phyloP scores from a whole-genome alignment of 2,329 filamentous ascomycete species.

The Penicillium sp. region DNA sequence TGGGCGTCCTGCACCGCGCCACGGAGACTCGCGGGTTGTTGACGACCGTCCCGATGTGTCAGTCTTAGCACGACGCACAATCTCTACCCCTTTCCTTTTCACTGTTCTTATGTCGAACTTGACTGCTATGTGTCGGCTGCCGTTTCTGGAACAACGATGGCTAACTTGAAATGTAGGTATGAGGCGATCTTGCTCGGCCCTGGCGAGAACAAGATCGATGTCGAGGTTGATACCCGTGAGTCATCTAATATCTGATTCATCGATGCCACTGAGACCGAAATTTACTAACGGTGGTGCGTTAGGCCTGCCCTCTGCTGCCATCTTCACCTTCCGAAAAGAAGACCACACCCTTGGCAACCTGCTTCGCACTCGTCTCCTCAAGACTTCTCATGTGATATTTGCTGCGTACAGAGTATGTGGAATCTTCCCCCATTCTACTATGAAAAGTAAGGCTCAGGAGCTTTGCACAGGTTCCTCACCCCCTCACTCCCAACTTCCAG shows the following conservation, averaged over 20 bases:
- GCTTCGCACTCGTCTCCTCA: constrained; percentile 78
- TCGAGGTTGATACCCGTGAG: constrained; percentile 84
- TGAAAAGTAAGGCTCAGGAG: not conserved
- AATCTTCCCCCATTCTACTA: not conserved
- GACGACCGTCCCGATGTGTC: constrained; percentile 19
- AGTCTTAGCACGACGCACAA: constrained; percentile 9
- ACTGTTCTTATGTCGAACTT: not conserved
- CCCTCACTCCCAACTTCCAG: constrained; percentile 55
- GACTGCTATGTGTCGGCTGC: not conserved
- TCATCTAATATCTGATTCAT: constrained; percentile 15
- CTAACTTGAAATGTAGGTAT: constrained; percentile 59
- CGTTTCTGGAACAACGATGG: no score
- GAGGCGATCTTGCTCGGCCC: constrained; percentile 86
- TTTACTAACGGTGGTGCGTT: constrained; percentile 8
- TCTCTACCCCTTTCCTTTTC: not conserved
- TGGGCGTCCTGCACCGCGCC: constrained; percentile 3
- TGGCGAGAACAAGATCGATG: constrained; percentile 90
- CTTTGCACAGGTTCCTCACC: constrained; percentile 43
- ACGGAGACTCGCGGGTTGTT: constrained; percentile 1
- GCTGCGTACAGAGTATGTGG: constrained; percentile 85
- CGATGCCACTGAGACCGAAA: not conserved
- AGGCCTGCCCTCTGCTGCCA: constrained; percentile 92
- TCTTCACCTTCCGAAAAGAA: constrained; percentile 95
- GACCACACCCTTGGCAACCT: constrained; percentile 95
- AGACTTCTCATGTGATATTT: constrained; percentile 80